Base-by-base conservation (phyloP, 2,329 filamentous ascomycete genomes). In the Hymenoscyphus fraxineus region DNA sequence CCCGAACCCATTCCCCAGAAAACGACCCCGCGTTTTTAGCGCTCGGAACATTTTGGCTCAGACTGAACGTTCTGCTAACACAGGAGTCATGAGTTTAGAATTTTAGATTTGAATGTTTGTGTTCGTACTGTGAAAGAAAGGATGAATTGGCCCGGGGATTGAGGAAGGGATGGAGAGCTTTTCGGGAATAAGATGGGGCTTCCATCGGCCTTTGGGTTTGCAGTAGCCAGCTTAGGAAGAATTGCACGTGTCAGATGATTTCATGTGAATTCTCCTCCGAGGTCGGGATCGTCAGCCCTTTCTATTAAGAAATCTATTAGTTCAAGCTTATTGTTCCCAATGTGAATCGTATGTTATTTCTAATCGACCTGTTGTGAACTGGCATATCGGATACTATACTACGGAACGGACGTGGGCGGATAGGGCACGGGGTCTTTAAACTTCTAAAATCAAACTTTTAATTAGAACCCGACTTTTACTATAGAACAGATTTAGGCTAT, bases 21-120 rank as follows among this genome's bases (percentile, higher is more conserved):
- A 32, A 58, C 57, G 55, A 70, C 67, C 68, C 66, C 68, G 71
- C 68, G 60, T 19, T 41, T 60, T 27, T 7, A 6, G 12, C 6
- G 2, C 41, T 16, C 35, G 47, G 40, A 61, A 35, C 60, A 61
- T 61, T 7, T 51, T 47, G 4, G n/a, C 7, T 47, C 22, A 7
- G 19, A 6, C 44, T 22, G 9, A 9, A 3, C 6, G 6, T 3
- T 47, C 9, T 47, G 16, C 19, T 12, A 47, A 47, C 16, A 9
- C n/a, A 47, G 22, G 41, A 19, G 47, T 54, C 47, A 54, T 54
- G 47, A 27, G 13, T 3, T 13, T 54, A 51, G 22, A 51, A 2
- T 27, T 51, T 2, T 10, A 6, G 6, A 6, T 35, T 35, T 35
- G 35, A 6, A 35, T 54, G 3, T 54, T 13, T 22, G 22, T 12